phyloP scores from a whole-genome alignment of 2,329 filamentous ascomycete species.

The Fusarium chlamydosporum region DNA sequence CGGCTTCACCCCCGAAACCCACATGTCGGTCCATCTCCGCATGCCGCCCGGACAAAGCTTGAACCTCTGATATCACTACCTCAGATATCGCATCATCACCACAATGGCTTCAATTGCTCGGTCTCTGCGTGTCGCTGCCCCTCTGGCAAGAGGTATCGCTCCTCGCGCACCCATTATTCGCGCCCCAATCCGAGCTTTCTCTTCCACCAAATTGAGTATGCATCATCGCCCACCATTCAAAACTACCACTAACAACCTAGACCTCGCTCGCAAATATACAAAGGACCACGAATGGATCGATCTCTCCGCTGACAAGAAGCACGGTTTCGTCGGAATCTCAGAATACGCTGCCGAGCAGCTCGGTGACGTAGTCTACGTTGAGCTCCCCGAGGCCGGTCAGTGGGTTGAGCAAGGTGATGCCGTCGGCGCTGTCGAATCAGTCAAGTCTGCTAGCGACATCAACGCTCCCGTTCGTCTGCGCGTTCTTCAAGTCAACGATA shows the following conservation, averaged over 20 bases:
- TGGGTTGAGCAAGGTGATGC: constrained; percentile 82
- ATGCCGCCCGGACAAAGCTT: constrained; percentile 41
- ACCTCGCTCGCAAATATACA: constrained; percentile 85
- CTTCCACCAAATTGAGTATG: constrained; percentile 58
- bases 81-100: constrained; percentile 23
- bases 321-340: constrained; percentile 87
- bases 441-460: constrained; percentile 99
- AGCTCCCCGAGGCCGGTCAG: constrained; percentile 80
- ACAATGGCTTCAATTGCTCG: constrained; percentile 74
- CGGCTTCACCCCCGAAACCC: constrained; percentile 37
- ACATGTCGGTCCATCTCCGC: constrained; percentile 42
- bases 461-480: constrained; percentile 86
- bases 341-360: constrained; percentile 92
- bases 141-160: constrained; percentile 58
- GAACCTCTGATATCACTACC: constrained; percentile 42
- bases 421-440: constrained; percentile 95
- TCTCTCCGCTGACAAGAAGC: constrained; percentile 83
- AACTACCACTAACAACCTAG: constrained; percentile 56
- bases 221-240: constrained; percentile 14
- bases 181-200: constrained; percentile 60
- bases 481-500: constrained; percentile 79
- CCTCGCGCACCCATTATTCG: constrained; percentile 60
- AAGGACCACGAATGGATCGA: constrained; percentile 99
- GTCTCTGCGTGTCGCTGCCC: constrained; percentile 65
- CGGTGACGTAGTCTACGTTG: constrained; percentile 97